A percentile compares a stretch with the other conserved stretches of the same genome.
Evolutionary conservation across 768 basidiomycete genomes (phyloP).

Genomic region (Calocera cornea): DNA sequence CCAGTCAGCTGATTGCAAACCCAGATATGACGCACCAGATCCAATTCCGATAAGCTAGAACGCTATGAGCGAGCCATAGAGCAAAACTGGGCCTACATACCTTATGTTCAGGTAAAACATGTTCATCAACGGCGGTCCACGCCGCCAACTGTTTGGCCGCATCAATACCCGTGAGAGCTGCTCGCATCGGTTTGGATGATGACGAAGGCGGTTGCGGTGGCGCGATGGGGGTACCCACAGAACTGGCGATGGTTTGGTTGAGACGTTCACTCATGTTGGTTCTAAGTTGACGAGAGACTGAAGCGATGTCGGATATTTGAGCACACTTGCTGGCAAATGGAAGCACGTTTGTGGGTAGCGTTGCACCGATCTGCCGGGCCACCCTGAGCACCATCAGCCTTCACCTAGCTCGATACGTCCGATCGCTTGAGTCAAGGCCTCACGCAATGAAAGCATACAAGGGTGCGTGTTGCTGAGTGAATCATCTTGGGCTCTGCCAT

Average conservation of each 20-base stretch:
- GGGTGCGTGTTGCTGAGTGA: constrained; percentile 27
- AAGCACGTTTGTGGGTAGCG: neutral
- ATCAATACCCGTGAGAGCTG: constrained; percentile 37
- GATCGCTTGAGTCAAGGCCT: no score
- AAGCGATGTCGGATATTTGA: neutral
- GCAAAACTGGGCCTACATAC: constrained; percentile 28
- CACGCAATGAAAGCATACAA: constrained; percentile 47
- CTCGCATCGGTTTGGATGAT: neutral
- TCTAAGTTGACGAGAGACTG: neutral
- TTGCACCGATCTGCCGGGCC: neutral
- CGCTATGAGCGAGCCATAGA: constrained; percentile 3
- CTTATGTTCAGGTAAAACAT: constrained; percentile 70
- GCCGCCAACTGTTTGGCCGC: constrained; percentile 82
- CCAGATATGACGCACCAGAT: constrained; percentile 38
- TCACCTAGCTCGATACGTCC: no score
- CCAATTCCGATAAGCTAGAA: constrained; percentile 76
- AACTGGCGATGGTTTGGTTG: neutral
- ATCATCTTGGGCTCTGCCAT: neutral
- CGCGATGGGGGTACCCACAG: neutral
- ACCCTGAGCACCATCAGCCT: neutral
- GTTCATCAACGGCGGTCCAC: constrained; percentile 83
- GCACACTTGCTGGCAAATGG: neutral
- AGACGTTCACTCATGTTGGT: neutral
- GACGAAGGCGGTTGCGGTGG: no score
- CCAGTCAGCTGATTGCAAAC: neutral